Evolutionary conservation across 2,329 filamentous ascomycete species (phyloP).

Genomic region (Aureobasidium namibiae): DNA sequence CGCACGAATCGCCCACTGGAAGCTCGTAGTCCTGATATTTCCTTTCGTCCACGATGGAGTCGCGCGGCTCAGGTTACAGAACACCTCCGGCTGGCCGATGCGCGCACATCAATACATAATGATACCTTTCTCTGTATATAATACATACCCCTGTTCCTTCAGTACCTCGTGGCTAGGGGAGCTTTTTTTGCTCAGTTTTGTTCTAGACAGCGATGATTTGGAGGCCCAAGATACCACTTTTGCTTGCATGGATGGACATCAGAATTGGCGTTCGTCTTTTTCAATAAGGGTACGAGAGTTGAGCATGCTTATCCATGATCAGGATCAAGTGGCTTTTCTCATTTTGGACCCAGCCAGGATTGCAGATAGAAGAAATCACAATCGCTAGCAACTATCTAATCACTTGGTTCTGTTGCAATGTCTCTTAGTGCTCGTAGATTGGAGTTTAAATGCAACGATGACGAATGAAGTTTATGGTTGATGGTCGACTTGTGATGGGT

Average conservation of each 20-base stretch:
- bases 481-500: background rate
- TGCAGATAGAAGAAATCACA: conserved; percentile 1
- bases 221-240: conserved; percentile 4
- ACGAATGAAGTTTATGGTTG: background rate
- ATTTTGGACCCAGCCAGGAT: background rate
- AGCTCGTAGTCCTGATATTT: background rate
- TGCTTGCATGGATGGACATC: conserved; percentile 4
- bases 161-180: background rate
- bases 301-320: background rate
- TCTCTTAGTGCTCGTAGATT: too few relatives aligned
- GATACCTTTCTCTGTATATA: conserved; percentile 13
- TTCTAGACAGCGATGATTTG: background rate
- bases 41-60: background rate
- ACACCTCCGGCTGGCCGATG: conserved; percentile 1
- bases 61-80: background rate
- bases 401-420: background rate
- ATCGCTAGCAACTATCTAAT: background rate
- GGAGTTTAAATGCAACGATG: too few relatives aligned
- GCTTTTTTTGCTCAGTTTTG: background rate
- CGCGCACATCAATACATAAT: background rate
- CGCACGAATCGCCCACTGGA: conserved; percentile 2
- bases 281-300: background rate
- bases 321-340: background rate
- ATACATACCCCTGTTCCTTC: background rate
- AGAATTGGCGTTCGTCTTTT: conserved; percentile 2